A percentile compares a stretch with the other conserved stretches of the same genome.
phyloP scores from a whole-genome alignment of 495 filamentous ascomycete genomes.

The Penicillium manginii region DNA sequence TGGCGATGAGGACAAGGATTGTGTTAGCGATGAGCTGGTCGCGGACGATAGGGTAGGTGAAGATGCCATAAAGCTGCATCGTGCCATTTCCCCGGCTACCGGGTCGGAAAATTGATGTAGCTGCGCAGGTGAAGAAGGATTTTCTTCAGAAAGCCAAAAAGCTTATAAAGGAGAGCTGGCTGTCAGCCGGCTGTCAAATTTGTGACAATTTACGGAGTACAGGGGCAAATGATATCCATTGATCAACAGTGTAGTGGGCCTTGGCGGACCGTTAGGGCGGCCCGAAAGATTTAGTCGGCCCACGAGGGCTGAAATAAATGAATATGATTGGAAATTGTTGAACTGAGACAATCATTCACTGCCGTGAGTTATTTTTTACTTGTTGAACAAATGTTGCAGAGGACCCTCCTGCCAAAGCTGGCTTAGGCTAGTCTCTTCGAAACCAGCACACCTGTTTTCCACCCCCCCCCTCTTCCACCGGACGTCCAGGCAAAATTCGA shows the following conservation, averaged over 20 bases:
- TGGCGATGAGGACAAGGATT: slow-evolving; percentile 21
- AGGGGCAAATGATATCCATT: not conserved
- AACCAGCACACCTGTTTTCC: not conserved
- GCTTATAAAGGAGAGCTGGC: not conserved
- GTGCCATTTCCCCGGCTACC: not conserved
- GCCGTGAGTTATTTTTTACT: not conserved
- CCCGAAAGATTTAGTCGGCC: slow-evolving; percentile 7
- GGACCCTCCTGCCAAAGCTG: not conserved
- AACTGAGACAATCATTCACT: not conserved
- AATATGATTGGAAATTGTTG: slow-evolving; percentile 4
- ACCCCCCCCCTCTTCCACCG: not conserved
- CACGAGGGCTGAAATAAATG: not conserved
- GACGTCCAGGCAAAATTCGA: not conserved
- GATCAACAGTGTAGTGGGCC: not conserved
- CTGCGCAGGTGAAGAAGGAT: not conserved
- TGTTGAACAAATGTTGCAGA: not conserved
- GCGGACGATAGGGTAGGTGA: slow-evolving; percentile 21
- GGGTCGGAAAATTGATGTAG: not conserved
- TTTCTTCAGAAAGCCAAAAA: not conserved
- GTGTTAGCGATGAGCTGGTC: slow-evolving; percentile 31
- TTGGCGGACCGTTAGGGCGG: slow-evolving; percentile 11
- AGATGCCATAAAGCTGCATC: slow-evolving; percentile 28
- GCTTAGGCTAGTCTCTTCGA: not conserved
- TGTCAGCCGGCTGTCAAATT: not conserved
- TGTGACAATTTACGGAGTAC: not conserved